Conservation (phyloP, 768 basidiomycete species). For the Amanita phalloides region DNA sequence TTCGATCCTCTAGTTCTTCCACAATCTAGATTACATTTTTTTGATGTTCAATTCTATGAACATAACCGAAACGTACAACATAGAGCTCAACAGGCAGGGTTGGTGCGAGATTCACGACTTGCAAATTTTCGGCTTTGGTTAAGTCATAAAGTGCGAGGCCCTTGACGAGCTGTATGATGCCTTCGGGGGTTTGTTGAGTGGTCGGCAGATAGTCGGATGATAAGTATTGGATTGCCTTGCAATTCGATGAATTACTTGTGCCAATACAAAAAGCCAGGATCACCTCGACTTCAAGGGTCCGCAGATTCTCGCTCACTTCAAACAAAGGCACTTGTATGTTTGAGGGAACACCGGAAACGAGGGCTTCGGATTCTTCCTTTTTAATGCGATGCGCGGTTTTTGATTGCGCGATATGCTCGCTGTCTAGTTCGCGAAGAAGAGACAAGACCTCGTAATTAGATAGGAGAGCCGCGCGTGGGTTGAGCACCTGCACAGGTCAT, state of each 20-base stretch:
- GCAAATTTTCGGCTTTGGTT: constrained; percentile 88
- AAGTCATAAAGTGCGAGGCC: constrained; percentile 57
- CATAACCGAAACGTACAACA: constrained; percentile 47
- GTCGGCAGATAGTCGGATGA: constrained; percentile 67
- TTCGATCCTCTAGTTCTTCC: constrained; percentile 82
- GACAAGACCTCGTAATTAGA: constrained; percentile 82
- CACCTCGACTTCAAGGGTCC: constrained; percentile 83
- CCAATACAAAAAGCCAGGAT: neutral
- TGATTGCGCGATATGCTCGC: constrained; percentile 57
- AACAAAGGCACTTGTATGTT: constrained; percentile 15
- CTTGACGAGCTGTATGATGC: constrained; percentile 56
- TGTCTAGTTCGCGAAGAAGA: constrained; percentile 68
- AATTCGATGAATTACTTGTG: constrained; percentile 18
- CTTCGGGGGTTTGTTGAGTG: constrained; percentile 47
- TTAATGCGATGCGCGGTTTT: constrained; percentile 65
- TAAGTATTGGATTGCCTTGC: constrained; percentile 72
- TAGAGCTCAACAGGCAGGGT: constrained; percentile 79
- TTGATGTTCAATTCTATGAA: neutral
- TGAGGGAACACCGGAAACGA: constrained; percentile 2
- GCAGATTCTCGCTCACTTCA: constrained; percentile 68
- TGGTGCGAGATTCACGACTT: constrained; percentile 86
- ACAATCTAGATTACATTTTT: constrained; percentile 49
- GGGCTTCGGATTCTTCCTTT: constrained; percentile 51
- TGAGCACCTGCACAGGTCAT: constrained; percentile 39
- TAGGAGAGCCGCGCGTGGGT: constrained; percentile 67